A percentile compares a stretch with the other conserved stretches of the same genome.
phyloP scores from a whole-genome alignment of 306 rosid species.

The Castanea crenata region DNA sequence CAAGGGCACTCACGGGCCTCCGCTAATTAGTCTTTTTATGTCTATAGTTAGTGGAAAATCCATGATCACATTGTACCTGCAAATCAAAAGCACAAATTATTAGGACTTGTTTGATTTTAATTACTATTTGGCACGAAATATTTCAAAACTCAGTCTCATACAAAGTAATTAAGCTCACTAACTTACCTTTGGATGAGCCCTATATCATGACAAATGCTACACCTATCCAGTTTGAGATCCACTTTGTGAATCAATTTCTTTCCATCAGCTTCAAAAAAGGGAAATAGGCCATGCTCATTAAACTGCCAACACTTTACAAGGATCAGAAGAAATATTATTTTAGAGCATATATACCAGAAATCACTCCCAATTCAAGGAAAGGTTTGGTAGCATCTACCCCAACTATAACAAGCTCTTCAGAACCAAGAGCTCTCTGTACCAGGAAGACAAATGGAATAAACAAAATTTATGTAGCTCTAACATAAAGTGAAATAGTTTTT shows the following conservation, averaged over 20 bases:
- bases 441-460: neutral
- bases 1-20: constrained; percentile 35
- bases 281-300: neutral
- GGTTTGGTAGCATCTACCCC: constrained; percentile 47
- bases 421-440: constrained; percentile 37
- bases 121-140: neutral
- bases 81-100: neutral
- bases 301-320: neutral
- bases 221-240: constrained; percentile 37
- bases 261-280: constrained; percentile 41
- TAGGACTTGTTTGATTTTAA: neutral
- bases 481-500: too few species aligned
- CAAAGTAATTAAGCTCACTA: neutral
- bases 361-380: constrained; percentile 34
- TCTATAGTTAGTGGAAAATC: constrained; percentile 37
- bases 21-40: constrained; percentile 26
- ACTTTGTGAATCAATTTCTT: constrained; percentile 33
- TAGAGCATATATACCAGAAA: constrained; percentile 35
- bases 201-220: constrained; percentile 46
- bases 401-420: constrained; percentile 36
- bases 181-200: constrained; percentile 47
- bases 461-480: neutral
- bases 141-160: neutral
- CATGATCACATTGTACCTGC: constrained; percentile 37
- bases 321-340: neutral